Percentiles rank a stretch among this genome's conserved stretches.
These are phyloP conservation scores for Gardenia jasminoides DNA, from an alignment of 257 asterid species.

Conservation along the genomic window DNA sequence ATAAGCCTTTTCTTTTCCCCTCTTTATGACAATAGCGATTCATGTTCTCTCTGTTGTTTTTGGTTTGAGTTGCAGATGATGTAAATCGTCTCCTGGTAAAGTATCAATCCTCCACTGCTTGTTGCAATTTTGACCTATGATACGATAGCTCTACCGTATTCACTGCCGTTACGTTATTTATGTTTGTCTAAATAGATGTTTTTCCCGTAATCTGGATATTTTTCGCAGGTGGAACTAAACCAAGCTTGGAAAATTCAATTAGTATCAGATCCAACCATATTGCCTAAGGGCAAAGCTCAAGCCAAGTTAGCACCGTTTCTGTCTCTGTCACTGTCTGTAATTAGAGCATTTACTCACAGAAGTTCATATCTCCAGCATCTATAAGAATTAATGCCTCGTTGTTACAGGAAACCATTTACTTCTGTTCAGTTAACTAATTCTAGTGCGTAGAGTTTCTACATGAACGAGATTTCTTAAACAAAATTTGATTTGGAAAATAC, in stretches of 20 bases:
- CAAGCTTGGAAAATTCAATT: slow-evolving; percentile 87
- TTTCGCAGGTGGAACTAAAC: slow-evolving; percentile 70
- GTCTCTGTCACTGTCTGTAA: not conserved
- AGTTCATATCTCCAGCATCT: not conserved
- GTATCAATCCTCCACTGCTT: slow-evolving; percentile 7
- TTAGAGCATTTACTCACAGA: not conserved
- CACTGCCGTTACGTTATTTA: not conserved
- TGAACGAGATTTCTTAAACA: not conserved
- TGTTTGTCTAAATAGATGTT: slow-evolving; percentile 7
- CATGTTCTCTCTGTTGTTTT: not conserved
- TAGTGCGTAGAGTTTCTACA: not conserved
- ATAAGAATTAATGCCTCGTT: not conserved
- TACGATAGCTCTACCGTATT: not conserved
- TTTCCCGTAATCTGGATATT: not conserved
- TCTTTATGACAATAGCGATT: too few relatives aligned
- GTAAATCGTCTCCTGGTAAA: slow-evolving; percentile 86
- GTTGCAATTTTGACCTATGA: not conserved
- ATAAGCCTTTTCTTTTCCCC: too few relatives aligned
- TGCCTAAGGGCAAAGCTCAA: slow-evolving; percentile 64
- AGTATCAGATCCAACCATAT: slow-evolving; percentile 61
- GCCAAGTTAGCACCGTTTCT: slow-evolving; percentile 61
- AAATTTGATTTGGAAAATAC: too few relatives aligned
- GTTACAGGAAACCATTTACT: not conserved
- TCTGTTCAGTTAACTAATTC: not conserved
- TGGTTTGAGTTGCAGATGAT: slow-evolving; percentile 59